Percentiles rank a stretch among this genome's conserved stretches.
These are phyloP conservation scores for Trichoderma sp. DNA, from an alignment of 2,329 filamentous ascomycete species.

Conservation along the genomic window DNA sequence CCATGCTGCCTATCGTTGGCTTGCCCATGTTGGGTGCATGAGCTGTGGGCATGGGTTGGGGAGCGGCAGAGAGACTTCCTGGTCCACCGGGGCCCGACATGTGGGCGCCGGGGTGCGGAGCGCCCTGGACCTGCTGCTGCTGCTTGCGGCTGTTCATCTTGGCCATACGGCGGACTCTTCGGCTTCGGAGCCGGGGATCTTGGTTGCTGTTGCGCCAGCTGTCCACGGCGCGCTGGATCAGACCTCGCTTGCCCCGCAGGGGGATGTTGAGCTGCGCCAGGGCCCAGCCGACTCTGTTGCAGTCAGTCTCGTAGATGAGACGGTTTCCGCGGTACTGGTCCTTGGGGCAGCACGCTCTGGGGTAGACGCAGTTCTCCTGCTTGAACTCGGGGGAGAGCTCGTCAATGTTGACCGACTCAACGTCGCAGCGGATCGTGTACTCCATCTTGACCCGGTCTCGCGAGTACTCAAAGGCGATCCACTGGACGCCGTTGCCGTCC, in stretches of 20 bases:
- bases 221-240: conserved; percentile 96
- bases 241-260: conserved; percentile 84
- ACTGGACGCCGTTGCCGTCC: conserved; percentile 94
- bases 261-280: conserved; percentile 89
- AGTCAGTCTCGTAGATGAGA: conserved; percentile 95
- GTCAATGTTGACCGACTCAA: conserved; percentile 92
- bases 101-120: conserved; percentile 57
- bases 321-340: conserved; percentile 96
- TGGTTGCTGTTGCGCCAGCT: conserved; percentile 99
- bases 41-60: conserved; percentile 60
- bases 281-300: conserved; percentile 99
- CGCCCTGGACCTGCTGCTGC: conserved; percentile 55
- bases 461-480: conserved; percentile 98
- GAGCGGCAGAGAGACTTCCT: conserved; percentile 60
- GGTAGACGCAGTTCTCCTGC: conserved; percentile 97
- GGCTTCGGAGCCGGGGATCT: conserved; percentile 84
- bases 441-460: conserved; percentile 98
- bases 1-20: conserved; percentile 65
- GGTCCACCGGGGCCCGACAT: conserved; percentile 67
- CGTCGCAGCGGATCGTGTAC: conserved; percentile 96
- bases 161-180: conserved; percentile 89
- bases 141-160: conserved; percentile 90
- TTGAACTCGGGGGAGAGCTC: conserved; percentile 86
- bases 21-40: conserved; percentile 58
- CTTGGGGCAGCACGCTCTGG: conserved; percentile 88